A percentile compares a stretch with the other conserved stretches of the same genome.
These are phyloP conservation scores for Dendryphion nanum DNA, from an alignment of 2,329 filamentous ascomycete genomes.

Conservation along the genomic window DNA sequence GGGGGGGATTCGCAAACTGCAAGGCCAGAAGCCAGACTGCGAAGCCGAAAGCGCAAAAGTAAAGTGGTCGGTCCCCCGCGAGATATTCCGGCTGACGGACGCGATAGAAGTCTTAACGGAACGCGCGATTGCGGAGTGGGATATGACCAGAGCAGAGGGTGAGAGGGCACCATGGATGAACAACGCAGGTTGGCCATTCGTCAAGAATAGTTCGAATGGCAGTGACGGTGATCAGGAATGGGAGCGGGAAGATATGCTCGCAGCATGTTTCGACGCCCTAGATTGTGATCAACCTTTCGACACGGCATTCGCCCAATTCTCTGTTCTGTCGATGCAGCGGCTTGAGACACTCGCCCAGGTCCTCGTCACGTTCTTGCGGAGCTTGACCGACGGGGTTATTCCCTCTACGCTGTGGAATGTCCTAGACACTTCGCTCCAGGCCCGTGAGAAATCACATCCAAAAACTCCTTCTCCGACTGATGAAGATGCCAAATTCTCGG, in stretches of 20 bases:
- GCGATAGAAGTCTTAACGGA: conserved; percentile 63
- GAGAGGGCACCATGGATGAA: conserved; percentile 53
- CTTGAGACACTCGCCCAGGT: conserved; percentile 73
- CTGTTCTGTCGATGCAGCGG: conserved; percentile 63
- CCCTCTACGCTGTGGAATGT: conserved; percentile 54
- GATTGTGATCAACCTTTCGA: conserved; percentile 67
- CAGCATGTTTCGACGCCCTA: conserved; percentile 60
- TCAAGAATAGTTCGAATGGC: conserved; percentile 49
- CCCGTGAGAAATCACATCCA: conserved; percentile 40
- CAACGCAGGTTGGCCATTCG: conserved; percentile 61
- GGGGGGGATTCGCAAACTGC: conserved; percentile 69
- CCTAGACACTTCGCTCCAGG: conserved; percentile 24
- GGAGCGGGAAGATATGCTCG: conserved; percentile 46
- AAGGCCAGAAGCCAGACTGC: conserved; percentile 51
- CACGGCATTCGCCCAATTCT: conserved; percentile 57
- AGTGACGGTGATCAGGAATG: conserved; percentile 40
- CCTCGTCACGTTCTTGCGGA: conserved; percentile 70
- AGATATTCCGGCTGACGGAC: conserved; percentile 87
- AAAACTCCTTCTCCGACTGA: conserved; percentile 45
- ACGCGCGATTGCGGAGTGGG: conserved; percentile 61
- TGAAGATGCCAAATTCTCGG: conserved; percentile 54
- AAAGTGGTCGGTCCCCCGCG: conserved; percentile 78
- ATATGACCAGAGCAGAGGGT: conserved; percentile 51
- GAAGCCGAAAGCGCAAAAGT: conserved; percentile 46
- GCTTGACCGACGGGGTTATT: conserved; percentile 64